Conservation (phyloP, 192 early-diverging fungal genomes). For the Mortierella hygrophila region DNA sequence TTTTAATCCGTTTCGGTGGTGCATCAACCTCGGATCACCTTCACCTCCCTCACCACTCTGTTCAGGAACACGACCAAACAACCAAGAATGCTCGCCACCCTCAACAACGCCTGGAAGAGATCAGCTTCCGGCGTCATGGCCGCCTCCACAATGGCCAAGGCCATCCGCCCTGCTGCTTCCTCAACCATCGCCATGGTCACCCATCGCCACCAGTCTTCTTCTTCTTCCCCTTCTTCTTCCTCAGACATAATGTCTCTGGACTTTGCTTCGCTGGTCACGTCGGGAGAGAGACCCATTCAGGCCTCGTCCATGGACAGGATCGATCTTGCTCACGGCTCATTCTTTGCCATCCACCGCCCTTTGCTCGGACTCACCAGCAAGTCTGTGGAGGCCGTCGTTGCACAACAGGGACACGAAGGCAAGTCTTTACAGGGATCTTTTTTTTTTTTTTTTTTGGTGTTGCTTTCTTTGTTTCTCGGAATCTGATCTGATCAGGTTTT, state of each 20-base stretch:
- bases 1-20: not conserved
- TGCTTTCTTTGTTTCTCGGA: not conserved
- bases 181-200: constrained; percentile 13
- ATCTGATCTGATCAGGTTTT: not conserved
- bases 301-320: constrained; percentile 36
- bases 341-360: constrained; percentile 72
- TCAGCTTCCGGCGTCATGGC: constrained; percentile 29
- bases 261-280: constrained; percentile 14
- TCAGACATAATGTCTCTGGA: constrained; percentile 8
- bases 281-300: constrained; percentile 18
- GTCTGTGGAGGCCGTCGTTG: not conserved
- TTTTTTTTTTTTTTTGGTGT: no score
- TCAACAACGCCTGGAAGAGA: constrained; percentile 32
- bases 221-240: constrained; percentile 31
- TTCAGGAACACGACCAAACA: not conserved
- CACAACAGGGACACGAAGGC: constrained; percentile 15
- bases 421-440: not conserved
- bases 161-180: constrained; percentile 14
- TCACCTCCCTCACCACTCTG: not conserved
- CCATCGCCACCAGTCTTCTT: constrained; percentile 43
- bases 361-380: constrained; percentile 58
- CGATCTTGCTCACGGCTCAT: constrained; percentile 68
- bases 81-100: constrained; percentile 31
- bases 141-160: constrained; percentile 3
- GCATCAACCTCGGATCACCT: not conserved